A percentile compares a stretch with the other conserved stretches of the same genome.
Conservation (phyloP, 1,284 basidiomycete genomes). For the Somion occarium region DNA sequence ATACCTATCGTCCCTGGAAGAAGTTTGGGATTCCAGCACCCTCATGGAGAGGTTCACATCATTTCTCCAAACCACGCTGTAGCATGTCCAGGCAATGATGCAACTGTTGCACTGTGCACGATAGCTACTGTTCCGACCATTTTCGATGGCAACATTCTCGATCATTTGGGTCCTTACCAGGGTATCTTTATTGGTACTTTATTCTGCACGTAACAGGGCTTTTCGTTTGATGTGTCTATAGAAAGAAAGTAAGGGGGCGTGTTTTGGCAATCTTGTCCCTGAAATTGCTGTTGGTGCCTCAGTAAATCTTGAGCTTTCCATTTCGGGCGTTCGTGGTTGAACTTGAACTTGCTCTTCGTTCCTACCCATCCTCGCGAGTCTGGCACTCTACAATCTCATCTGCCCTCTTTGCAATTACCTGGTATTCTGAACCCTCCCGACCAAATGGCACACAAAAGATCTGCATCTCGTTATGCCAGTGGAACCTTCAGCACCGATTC, state of each 20-base stretch:
- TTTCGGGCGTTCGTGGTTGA: background rate
- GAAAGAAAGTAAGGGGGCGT: background rate
- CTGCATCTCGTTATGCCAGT: background rate
- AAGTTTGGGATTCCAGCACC: constrained; percentile 34
- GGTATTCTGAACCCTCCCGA: background rate
- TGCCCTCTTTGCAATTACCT: background rate
- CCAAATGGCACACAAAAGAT: constrained; percentile 2
- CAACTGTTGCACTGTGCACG: constrained; percentile 41
- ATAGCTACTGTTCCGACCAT: constrained; percentile 42
- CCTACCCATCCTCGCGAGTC: too few species aligned
- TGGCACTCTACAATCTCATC: background rate
- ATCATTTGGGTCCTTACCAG: constrained; percentile 54
- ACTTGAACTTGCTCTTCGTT: too few species aligned
- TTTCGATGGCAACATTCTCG: constrained; percentile 34
- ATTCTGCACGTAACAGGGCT: constrained; percentile 31
- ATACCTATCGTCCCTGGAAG: constrained; percentile 37
- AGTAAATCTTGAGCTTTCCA: background rate
- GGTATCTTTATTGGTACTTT: constrained; percentile 47
- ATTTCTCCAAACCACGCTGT: constrained; percentile 23
- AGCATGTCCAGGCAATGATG: constrained; percentile 36
- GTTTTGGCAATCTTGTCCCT: too few species aligned
- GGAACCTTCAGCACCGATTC: background rate
- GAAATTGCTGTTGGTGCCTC: too few species aligned
- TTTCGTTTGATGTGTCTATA: constrained; percentile 3
- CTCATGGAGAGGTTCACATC: constrained; percentile 35